These are phyloP conservation scores for Crithidia fasciculata DNA, from an alignment of 208 protist species.

Conservation along the genomic window DNA sequence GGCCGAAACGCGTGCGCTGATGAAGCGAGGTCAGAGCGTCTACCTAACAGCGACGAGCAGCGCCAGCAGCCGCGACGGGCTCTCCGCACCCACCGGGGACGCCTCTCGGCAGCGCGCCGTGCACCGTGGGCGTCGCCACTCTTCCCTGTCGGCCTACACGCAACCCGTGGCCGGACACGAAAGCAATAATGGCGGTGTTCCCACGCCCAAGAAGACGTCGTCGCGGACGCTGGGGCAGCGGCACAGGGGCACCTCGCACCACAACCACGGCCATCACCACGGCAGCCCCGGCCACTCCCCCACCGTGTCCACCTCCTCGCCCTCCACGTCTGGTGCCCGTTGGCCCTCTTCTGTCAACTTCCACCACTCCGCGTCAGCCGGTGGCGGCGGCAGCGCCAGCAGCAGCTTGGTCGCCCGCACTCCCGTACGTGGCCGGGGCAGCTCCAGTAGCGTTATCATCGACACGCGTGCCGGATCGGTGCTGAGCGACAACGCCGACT, in stretches of 20 bases:
- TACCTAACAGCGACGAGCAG: conserved; percentile 7
- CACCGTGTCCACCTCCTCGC: not conserved
- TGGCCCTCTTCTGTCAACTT: not conserved
- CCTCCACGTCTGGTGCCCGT: not conserved
- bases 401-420: not conserved
- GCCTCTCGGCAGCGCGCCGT: too few species aligned
- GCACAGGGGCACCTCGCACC: not conserved
- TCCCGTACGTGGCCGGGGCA: not conserved
- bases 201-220: too few species aligned
- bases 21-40: conserved; percentile 22
- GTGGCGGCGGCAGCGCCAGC: not conserved
- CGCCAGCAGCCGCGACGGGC: conserved; percentile 8
- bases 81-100: not conserved
- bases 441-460: conserved; percentile 14
- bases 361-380: not conserved
- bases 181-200: too few species aligned
- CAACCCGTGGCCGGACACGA: too few species aligned
- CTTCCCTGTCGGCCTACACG: too few species aligned
- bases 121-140: too few species aligned
- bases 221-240: conserved; percentile 3
- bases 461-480: conserved; percentile 1
- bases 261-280: not conserved
- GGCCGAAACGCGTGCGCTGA: conserved; percentile 33
- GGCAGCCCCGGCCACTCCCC: not conserved
- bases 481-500: not conserved